phyloP scores from a whole-genome alignment of 164 flowering plant genomes.

The Saururus chinensis region DNA sequence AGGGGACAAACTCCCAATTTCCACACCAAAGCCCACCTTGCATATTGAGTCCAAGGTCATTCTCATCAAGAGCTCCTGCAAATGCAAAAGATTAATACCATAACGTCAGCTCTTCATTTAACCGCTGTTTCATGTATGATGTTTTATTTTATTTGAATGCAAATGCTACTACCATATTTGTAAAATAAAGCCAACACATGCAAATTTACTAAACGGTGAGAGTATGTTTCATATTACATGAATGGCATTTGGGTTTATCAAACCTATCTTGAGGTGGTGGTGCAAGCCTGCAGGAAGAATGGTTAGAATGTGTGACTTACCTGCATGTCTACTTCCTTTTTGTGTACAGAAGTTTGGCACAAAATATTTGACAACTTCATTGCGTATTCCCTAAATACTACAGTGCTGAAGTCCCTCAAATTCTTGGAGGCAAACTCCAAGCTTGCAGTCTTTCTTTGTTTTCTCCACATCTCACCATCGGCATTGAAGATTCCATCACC shows the following conservation, averaged over 20 bases:
- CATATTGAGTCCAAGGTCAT: constrained; percentile 95
- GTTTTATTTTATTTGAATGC: no score
- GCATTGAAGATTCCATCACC: constrained; percentile 90
- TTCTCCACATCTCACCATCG: constrained; percentile 94
- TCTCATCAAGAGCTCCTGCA: constrained; percentile 83
- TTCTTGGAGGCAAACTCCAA: constrained; percentile 95
- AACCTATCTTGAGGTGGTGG: no score
- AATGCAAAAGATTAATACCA: neutral
- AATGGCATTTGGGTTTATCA: no score
- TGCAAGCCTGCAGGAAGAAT: no score
- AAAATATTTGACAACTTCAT: constrained; percentile 64
- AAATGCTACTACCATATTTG: no score
- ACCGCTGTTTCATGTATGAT: no score
- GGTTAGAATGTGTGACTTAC: constrained; percentile 15
- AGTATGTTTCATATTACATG: no score
- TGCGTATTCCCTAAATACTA: constrained; percentile 74
- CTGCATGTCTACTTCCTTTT: constrained; percentile 76
- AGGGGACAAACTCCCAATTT: constrained; percentile 73
- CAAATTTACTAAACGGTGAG: no score
- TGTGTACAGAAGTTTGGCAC: constrained; percentile 30
- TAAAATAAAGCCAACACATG: no score
- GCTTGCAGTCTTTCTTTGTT: constrained; percentile 85
- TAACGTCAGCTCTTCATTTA: neutral
- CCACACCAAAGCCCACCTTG: constrained; percentile 95
- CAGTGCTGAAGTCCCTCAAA: constrained; percentile 80